Base-by-base conservation (phyloP, 78 protist genomes). In the Dictyostelium brefeldianum region DNA sequence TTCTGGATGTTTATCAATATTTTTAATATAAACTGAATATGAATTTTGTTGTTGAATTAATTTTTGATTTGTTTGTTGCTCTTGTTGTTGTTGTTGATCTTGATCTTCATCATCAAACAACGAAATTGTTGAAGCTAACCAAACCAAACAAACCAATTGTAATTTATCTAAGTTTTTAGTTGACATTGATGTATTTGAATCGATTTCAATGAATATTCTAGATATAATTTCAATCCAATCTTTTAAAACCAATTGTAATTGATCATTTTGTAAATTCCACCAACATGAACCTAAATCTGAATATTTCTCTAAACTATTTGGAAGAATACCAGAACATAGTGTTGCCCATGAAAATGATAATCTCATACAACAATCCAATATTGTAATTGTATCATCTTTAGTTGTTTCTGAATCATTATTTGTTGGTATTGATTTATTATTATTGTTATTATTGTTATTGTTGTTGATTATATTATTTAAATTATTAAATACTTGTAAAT, bases 301-400 rank as follows among this genome's bases (percentile, higher is more conserved):
- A 36, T 79, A 56, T 27, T 51, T 56, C n/a, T 79, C 41, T 29
- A 22, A 46, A 7, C 50, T 56, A 18, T n/a, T 80, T 31, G 57
- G 47, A 46, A 46, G 36, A 43, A 80, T 41, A 46, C 87, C 87
- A 25, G 56, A 70, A 10, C 54, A 29, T 20, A n/a, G 9, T 2
- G 90, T 41, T 6, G 70, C 75, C 92, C 92, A 85, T 20, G n/a
- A 57, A 57, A 85, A 53, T 59, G 83, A 65, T 27, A 85, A 59
- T 75, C 92, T 85, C 53, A 85, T 43, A 75, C 92, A 85, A 41
- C 82, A 71, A 43, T 85, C 92, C 53, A 85, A 62, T 27, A 85
- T 64, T 67, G 75, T 67, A 14, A 71, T 71, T 36, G 59, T 18
- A 29, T 46, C 59, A 12, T 83, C 91, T 83, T 83, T 71, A 4